phyloP scores from a whole-genome alignment of 805 yeast genomes.

The Sugiyamaella smithiae region DNA sequence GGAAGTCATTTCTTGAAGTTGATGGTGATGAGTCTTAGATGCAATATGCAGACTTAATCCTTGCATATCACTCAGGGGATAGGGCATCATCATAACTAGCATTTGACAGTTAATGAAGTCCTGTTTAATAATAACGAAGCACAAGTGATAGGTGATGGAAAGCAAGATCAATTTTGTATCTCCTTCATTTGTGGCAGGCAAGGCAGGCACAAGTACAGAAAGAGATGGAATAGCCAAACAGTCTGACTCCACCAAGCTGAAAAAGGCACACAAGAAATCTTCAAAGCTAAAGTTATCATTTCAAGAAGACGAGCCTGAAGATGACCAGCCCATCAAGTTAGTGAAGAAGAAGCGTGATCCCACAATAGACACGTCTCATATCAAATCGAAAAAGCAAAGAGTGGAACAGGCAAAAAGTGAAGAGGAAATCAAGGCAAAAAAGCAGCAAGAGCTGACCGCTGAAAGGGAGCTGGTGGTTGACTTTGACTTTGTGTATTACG shows the following conservation, averaged over 20 bases:
- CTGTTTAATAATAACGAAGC: too few species aligned
- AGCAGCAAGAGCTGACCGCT: slow-evolving; percentile 14
- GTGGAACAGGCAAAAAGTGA: slow-evolving; percentile 16
- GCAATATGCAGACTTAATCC: not conserved
- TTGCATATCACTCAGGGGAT: not conserved
- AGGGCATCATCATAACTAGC: not conserved
- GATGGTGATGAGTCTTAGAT: slow-evolving; percentile 2
- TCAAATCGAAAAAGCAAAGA: slow-evolving; percentile 20
- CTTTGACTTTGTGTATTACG: slow-evolving; percentile 27
- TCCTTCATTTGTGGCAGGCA: not conserved
- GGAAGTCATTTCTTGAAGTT: not conserved
- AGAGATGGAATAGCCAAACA: slow-evolving; percentile 1
- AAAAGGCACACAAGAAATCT: too few species aligned
- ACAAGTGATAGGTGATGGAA: too few species aligned
- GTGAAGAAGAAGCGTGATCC: slow-evolving; percentile 19
- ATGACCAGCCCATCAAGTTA: not conserved
- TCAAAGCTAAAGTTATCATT: slow-evolving; percentile 3
- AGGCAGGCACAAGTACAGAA: not conserved
- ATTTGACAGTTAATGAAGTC: not conserved
- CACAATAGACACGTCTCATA: slow-evolving; percentile 23
- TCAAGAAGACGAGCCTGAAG: slow-evolving; percentile 4
- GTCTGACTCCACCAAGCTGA: too few species aligned
- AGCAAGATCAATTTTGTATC: not conserved
- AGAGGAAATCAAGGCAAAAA: slow-evolving; percentile 16
- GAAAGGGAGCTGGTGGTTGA: slow-evolving; percentile 21